Conservation (phyloP, 805 yeast genomes). For the Saturnispora silvae region DNA sequence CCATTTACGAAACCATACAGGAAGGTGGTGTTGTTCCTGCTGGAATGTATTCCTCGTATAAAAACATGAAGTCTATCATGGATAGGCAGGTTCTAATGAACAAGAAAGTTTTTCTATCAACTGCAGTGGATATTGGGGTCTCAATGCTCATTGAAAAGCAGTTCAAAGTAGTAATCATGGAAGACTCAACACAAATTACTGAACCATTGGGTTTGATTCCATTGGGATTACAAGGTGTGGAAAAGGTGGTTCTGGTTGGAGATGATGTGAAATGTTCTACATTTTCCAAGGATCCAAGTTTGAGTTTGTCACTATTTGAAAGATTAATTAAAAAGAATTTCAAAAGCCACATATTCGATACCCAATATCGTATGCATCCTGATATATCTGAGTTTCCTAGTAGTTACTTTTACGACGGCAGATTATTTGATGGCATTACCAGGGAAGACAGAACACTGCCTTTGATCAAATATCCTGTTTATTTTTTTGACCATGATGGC, state of each 20-base stretch:
- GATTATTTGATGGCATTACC: slow-evolving; percentile 57
- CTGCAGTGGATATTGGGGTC: neutral
- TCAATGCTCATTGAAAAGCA: neutral
- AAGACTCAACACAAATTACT: slow-evolving; percentile 65
- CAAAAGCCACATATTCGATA: slow-evolving; percentile 14
- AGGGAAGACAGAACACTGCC: slow-evolving; percentile 31
- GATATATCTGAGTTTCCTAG: slow-evolving; percentile 80
- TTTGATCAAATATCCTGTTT: neutral
- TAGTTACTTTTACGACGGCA: slow-evolving; percentile 58
- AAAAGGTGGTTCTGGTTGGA: slow-evolving; percentile 60
- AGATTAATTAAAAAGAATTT: neutral
- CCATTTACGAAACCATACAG: too few species aligned
- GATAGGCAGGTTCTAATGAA: neutral
- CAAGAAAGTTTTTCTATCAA: neutral
- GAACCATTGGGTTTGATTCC: slow-evolving; percentile 64
- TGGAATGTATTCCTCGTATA: too few species aligned
- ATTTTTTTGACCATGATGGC: neutral
- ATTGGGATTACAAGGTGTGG: slow-evolving; percentile 52
- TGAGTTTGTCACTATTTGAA: neutral
- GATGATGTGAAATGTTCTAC: slow-evolving; percentile 65
- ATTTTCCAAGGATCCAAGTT: slow-evolving; percentile 39
- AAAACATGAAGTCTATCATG: too few species aligned
- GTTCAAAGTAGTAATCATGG: slow-evolving; percentile 48
- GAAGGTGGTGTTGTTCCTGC: too few species aligned
- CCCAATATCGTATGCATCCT: slow-evolving; percentile 96